Evolutionary conservation across 768 basidiomycete species (phyloP).

Genomic region (Ramaria sp.): DNA sequence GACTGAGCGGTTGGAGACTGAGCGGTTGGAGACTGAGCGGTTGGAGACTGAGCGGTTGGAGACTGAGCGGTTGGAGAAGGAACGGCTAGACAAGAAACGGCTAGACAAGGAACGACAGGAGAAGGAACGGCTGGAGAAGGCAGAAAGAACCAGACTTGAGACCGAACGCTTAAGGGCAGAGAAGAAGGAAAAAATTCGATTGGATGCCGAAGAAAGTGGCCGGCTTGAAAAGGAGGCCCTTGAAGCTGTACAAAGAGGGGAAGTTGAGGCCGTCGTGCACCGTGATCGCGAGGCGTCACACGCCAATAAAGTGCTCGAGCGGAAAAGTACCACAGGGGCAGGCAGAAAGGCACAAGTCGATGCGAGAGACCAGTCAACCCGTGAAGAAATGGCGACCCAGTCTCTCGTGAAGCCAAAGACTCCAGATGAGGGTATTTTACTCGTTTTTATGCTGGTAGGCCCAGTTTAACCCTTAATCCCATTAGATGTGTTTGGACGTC

Average conservation of each 20-base stretch:
- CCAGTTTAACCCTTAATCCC: background rate
- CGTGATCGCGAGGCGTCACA: background rate
- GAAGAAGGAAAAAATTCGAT: conserved; percentile 14
- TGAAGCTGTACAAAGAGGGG: background rate
- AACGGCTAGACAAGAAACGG: too few species aligned
- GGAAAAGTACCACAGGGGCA: too few species aligned
- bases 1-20: too few species aligned
- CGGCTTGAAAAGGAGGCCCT: conserved; percentile 13
- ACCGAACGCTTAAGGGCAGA: conserved; percentile 14
- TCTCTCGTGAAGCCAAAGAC: background rate
- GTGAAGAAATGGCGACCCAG: background rate
- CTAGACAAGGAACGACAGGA: too few species aligned
- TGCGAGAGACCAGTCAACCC: background rate
- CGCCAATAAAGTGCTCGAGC: background rate
- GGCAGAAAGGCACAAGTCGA: background rate
- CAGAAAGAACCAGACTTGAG: conserved; percentile 6
- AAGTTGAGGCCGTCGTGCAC: background rate
- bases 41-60: background rate
- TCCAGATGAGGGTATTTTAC: background rate
- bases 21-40: too few species aligned
- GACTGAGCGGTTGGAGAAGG: background rate
- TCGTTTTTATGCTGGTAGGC: background rate
- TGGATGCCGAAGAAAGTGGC: conserved; percentile 20
- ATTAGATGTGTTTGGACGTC: conserved; percentile 5
- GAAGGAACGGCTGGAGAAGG: conserved; percentile 5